Evolutionary conservation across 768 basidiomycete species (phyloP).

Genomic region (Phlegmacium glaucopus): DNA sequence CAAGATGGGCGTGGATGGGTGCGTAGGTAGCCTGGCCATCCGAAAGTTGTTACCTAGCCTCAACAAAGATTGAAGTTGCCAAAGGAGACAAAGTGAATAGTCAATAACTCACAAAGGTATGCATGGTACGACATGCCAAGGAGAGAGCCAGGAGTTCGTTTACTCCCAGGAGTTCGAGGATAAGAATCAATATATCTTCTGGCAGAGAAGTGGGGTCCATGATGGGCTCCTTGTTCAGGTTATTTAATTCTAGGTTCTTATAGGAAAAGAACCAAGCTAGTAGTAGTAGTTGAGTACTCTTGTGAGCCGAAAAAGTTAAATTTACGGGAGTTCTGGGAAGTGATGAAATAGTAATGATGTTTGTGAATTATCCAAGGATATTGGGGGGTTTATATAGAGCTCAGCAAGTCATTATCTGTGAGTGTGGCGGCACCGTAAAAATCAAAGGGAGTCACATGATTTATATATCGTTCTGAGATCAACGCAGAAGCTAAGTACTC

Average conservation of each 20-base stretch:
- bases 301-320: no score
- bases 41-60: slow-evolving; percentile 54
- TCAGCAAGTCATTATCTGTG: no score
- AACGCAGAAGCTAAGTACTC: no score
- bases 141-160: slow-evolving; percentile 41
- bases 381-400: no score
- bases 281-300: no score
- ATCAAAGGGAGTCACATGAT: neutral
- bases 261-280: neutral
- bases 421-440: no score
- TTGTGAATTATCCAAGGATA: no score
- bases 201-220: slow-evolving; percentile 39
- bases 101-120: slow-evolving; percentile 40
- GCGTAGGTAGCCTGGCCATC: slow-evolving; percentile 54
- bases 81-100: neutral
- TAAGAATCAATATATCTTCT: slow-evolving; percentile 51
- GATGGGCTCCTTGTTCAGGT: slow-evolving; percentile 2
- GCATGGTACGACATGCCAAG: slow-evolving; percentile 34
- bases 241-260: neutral
- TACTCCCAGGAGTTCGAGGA: slow-evolving; percentile 43
- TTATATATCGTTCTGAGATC: no score
- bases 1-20: slow-evolving; percentile 51
- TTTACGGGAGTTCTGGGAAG: no score
- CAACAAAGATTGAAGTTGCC: slow-evolving; percentile 1
- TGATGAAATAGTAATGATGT: no score